These are phyloP conservation scores for Moesziomyces antarcticus DNA, from an alignment of 1,284 basidiomycete genomes.

Conservation along the genomic window DNA sequence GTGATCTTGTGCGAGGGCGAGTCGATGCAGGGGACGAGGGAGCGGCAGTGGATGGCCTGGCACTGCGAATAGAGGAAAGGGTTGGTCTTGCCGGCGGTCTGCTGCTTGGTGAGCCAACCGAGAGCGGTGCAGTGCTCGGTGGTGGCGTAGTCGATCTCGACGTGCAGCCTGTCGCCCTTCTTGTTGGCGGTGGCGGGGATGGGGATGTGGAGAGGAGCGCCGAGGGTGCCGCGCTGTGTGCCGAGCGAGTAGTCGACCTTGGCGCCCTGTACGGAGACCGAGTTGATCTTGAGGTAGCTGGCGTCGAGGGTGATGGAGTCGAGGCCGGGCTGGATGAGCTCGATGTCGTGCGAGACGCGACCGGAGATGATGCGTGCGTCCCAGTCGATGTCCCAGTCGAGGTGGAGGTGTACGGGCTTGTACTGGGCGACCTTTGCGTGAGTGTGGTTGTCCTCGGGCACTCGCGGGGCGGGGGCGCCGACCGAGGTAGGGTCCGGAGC, in stretches of 20 bases:
- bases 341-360: conserved; percentile 76
- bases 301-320: conserved; percentile 83
- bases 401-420: conserved; percentile 65
- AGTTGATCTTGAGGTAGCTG: conserved; percentile 76
- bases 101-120: conserved; percentile 93
- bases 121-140: conserved; percentile 83
- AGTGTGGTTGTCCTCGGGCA: conserved; percentile 59
- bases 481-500: conserved; percentile 58
- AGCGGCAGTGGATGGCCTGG: conserved; percentile 74
- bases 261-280: conserved; percentile 73
- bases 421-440: conserved; percentile 58
- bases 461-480: conserved; percentile 46
- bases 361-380: conserved; percentile 77
- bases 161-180: conserved; percentile 50
- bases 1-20: conserved; percentile 66
- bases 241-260: conserved; percentile 72
- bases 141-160: conserved; percentile 71
- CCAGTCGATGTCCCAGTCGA: conserved; percentile 89
- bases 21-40: conserved; percentile 61
- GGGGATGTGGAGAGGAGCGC: conserved; percentile 68
- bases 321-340: conserved; percentile 74
- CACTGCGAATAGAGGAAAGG: conserved; percentile 94
- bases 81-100: conserved; percentile 81
- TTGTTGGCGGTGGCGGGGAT: conserved; percentile 58
- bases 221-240: conserved; percentile 68